Base-by-base conservation (phyloP, 1,139 yeast genomes). In the Suhomyces bribrorum region DNA sequence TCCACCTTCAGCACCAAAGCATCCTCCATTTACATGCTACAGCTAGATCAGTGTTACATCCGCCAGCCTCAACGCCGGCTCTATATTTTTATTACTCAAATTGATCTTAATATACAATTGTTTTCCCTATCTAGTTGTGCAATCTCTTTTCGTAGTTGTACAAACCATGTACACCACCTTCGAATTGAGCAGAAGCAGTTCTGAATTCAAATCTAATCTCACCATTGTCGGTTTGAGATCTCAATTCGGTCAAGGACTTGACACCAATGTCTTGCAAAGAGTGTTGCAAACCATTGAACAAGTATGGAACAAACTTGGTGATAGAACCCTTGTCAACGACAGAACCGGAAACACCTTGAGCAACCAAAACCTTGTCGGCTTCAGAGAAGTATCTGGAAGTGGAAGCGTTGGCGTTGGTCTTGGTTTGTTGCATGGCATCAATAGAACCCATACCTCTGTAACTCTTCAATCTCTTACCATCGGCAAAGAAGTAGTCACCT, bases 401-500 rank as follows among this genome's bases (percentile, higher is more conserved):
- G 34, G 98, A 92, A 45, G 98, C 98, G 61, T 92, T 94, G 54
- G 95, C 96, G 64, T 81, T 83, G 59, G 76, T 77, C 50, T 77
- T 75, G 45, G 96, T 87, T 75, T 88, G 86, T 77, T 92, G 94
- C 97, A 90, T 90, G 50, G 99, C 99, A 64, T 90, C 99, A 57
- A 92, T 83, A 26, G 98, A 92, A 54, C 99, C 99, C 98, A 92
- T 92, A 75, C 99, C 99, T 75, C 99, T 86, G 79, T 92, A 92
- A 48, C 89, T 72, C 79, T 92, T 92, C 66, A 94, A 81, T 72
- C 99, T 86, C 77, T 94, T 85, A 63, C 99, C 98, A 60, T 92
- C 98, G 63, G 95, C 83, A 83, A 83, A 92, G 73, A 87, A 92
- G 75, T 90, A 92, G 56, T 87, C 90, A 70, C 99, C 99, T 56